Conservation (phyloP, 768 basidiomycete species). For the Tephrocybe sp. region DNA sequence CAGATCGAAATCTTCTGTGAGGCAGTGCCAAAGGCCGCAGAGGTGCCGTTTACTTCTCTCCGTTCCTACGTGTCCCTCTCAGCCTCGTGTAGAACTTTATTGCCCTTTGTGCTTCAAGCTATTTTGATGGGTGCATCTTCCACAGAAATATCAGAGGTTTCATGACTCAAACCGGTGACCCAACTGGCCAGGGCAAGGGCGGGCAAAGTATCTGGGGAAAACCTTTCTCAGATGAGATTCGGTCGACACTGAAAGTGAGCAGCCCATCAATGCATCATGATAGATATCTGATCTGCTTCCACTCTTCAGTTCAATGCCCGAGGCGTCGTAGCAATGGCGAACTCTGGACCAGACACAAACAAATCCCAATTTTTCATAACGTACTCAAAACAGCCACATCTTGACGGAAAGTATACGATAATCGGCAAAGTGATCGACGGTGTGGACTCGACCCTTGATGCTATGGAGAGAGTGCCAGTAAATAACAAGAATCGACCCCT, state of each 20-base stretch:
- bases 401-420: slow-evolving; percentile 94
- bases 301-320: slow-evolving; percentile 82
- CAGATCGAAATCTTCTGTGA: slow-evolving; percentile 98
- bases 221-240: slow-evolving; percentile 88
- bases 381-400: slow-evolving; percentile 90
- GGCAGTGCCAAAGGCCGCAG: slow-evolving; percentile 91
- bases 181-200: slow-evolving; percentile 88
- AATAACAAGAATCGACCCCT: slow-evolving; percentile 88
- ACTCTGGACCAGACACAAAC: slow-evolving; percentile 91
- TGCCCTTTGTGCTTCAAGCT: slow-evolving; percentile 87
- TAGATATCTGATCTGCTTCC: slow-evolving; percentile 21
- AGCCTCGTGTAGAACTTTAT: slow-evolving; percentile 77
- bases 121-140: slow-evolving; percentile 83
- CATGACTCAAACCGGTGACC: slow-evolving; percentile 94
- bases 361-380: slow-evolving; percentile 90
- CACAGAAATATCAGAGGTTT: slow-evolving; percentile 96
- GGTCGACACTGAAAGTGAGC: slow-evolving; percentile 88
- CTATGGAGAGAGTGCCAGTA: slow-evolving; percentile 92
- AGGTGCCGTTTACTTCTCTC: slow-evolving; percentile 47
- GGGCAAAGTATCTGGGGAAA: slow-evolving; percentile 97
- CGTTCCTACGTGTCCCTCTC: slow-evolving; percentile 4
- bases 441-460: slow-evolving; percentile 87
- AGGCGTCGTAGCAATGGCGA: slow-evolving; percentile 97
- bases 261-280: slow-evolving; percentile 7
- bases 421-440: slow-evolving; percentile 99